Conservation (phyloP, 2,329 filamentous ascomycete genomes). For the Epichloe coenophiala region DNA sequence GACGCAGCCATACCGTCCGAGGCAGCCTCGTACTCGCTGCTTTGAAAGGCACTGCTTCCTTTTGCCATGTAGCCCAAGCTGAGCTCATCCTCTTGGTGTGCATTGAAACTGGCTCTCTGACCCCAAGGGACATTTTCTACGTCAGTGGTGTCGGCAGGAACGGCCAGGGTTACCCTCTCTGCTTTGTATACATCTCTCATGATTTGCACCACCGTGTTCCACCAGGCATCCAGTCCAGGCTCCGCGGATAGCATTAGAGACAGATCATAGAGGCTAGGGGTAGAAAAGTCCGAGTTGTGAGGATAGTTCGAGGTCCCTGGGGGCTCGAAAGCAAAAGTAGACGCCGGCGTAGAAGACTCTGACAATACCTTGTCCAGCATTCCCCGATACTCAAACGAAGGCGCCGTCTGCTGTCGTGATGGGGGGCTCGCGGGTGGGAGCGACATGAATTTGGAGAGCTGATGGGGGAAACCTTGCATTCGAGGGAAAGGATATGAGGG, state of each 20-base stretch:
- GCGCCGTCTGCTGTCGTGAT: constrained; percentile 22
- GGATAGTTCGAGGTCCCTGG: constrained; percentile 29
- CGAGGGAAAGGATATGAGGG: constrained; percentile 78
- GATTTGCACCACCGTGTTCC: constrained; percentile 73
- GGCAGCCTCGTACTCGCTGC: constrained; percentile 22
- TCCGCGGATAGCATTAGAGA: constrained; percentile 69
- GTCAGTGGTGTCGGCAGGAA: constrained; percentile 84
- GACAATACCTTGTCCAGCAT: constrained; percentile 43
- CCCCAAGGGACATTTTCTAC: constrained; percentile 97
- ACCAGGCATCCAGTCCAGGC: constrained; percentile 84
- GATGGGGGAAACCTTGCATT: constrained; percentile 42
- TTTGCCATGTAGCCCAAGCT: constrained; percentile 48
- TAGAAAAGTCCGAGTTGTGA: constrained; percentile 53
- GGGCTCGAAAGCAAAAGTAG: constrained; percentile 51
- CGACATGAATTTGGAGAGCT: constrained; percentile 50
- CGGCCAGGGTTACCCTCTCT: constrained; percentile 71
- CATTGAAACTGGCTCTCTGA: constrained; percentile 81
- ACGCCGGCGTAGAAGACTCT: constrained; percentile 48
- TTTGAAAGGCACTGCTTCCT: constrained; percentile 29
- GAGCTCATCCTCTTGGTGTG: constrained; percentile 46
- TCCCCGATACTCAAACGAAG: constrained; percentile 23
- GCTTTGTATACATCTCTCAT: constrained; percentile 73
- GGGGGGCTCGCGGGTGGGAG: constrained; percentile 48
- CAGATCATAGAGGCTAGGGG: constrained; percentile 77
- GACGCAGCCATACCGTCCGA: constrained; percentile 15